phyloP scores from a whole-genome alignment of 495 filamentous ascomycete species.

The Xylaria bambusicola region DNA sequence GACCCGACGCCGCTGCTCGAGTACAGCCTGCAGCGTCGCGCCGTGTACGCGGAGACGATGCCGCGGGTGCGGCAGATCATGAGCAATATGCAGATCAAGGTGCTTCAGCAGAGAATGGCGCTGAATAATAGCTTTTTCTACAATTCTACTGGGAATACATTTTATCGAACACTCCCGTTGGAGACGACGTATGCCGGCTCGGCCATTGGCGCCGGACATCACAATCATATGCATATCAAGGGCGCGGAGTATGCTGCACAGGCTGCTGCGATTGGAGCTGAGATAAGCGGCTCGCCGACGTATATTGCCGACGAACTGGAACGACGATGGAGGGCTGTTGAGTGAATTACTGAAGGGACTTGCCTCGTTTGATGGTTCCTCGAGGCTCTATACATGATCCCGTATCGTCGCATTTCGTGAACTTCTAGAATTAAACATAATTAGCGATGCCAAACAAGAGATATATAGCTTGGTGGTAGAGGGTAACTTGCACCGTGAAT shows the following conservation, averaged over 20 bases:
- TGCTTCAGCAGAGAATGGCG: not conserved
- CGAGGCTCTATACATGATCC: no score
- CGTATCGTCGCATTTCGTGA: no score
- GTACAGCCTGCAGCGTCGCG: constrained; percentile 1
- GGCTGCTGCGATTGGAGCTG: constrained; percentile 1
- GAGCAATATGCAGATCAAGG: not conserved
- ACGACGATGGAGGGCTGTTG: constrained; percentile 6
- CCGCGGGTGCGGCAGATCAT: constrained; percentile 1
- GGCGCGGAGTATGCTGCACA: not conserved
- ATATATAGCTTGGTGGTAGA: no score
- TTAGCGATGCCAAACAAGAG: no score
- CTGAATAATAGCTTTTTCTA: constrained; percentile 2
- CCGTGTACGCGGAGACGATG: constrained; percentile 7
- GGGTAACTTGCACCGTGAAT: no score
- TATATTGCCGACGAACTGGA: not conserved
- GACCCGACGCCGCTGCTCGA: constrained; percentile 2
- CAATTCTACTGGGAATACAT: not conserved
- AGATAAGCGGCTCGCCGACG: constrained; percentile 3
- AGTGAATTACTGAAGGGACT: not conserved
- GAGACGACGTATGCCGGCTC: constrained; percentile 1
- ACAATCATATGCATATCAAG: constrained; percentile 15
- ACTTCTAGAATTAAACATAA: no score
- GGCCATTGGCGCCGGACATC: not conserved
- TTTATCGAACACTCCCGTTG: not conserved
- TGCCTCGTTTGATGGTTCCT: no score